Conservation (phyloP, 108 stramenopile genomes). For the Cyclotella distinguenda region DNA sequence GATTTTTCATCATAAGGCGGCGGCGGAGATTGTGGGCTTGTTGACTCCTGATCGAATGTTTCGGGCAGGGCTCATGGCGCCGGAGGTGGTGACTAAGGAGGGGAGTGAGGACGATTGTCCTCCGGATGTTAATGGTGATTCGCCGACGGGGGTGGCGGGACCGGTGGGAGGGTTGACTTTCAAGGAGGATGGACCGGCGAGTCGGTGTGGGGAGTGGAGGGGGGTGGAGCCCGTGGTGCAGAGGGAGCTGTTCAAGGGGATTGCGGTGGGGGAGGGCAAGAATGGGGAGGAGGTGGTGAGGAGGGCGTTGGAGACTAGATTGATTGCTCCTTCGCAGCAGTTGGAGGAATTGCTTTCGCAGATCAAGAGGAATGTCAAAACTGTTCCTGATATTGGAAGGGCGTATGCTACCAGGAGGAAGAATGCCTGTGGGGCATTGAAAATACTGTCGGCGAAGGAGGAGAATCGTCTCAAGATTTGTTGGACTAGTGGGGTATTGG, state of each 20-base stretch:
- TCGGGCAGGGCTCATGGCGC: conserved; percentile 26
- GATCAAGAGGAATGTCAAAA: not conserved
- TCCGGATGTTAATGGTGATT: conserved; percentile 26
- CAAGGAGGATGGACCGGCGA: conserved; percentile 5
- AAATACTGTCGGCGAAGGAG: conserved; percentile 63
- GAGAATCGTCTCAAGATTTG: conserved; percentile 64
- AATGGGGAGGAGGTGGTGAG: conserved; percentile 31
- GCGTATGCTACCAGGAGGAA: conserved; percentile 75
- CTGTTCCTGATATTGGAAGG: conserved; percentile 42
- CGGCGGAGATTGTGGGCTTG: conserved; percentile 52
- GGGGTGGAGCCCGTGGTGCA: not conserved
- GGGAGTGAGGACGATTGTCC: conserved; percentile 16
- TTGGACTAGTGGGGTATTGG: conserved; percentile 75
- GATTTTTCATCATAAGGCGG: conserved; percentile 60
- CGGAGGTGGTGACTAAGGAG: not conserved
- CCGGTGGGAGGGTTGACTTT: conserved; percentile 6
- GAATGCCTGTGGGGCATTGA: conserved; percentile 85
- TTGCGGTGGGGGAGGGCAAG: conserved; percentile 2
- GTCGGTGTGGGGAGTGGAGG: conserved; percentile 14
- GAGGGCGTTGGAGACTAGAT: conserved; percentile 22
- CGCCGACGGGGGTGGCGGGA: conserved; percentile 19
- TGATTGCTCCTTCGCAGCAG: conserved; percentile 15
- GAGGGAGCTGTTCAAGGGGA: not conserved
- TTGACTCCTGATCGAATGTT: conserved; percentile 37
- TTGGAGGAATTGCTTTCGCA: conserved; percentile 17